phyloP scores from a whole-genome alignment of 768 basidiomycete genomes.

The Macrocybe gigantea region DNA sequence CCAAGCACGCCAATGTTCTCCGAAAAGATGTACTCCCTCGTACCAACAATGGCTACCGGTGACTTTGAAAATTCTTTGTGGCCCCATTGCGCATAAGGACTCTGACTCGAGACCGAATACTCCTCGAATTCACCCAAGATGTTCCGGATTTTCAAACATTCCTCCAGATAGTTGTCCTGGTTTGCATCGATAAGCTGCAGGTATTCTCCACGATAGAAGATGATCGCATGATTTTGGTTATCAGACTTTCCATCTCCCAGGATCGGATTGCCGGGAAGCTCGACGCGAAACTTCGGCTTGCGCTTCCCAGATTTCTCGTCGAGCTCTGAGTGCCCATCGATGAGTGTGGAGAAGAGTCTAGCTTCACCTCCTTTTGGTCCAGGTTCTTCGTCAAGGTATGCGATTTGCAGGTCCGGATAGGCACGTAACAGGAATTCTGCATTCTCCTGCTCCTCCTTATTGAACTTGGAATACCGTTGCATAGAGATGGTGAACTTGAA shows the following conservation, averaged over 20 bases:
- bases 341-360: slow-evolving; percentile 84
- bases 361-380: slow-evolving; percentile 86
- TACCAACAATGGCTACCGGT: slow-evolving; percentile 96
- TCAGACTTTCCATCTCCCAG: slow-evolving; percentile 99
- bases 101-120: slow-evolving; percentile 83
- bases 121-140: slow-evolving; percentile 98
- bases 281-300: slow-evolving; percentile 95
- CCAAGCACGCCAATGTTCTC: slow-evolving; percentile 99
- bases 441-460: slow-evolving; percentile 98
- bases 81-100: slow-evolving; percentile 94
- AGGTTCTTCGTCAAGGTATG: slow-evolving; percentile 95
- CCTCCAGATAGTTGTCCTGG: slow-evolving; percentile 99
- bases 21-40: slow-evolving; percentile 99
- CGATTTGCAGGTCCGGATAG: slow-evolving; percentile 97
- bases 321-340: slow-evolving; percentile 96
- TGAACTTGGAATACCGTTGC: slow-evolving; percentile 99
- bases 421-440: slow-evolving; percentile 96
- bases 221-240: slow-evolving; percentile 99
- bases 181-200: slow-evolving; percentile 99
- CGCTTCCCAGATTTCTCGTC: slow-evolving; percentile 84
- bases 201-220: slow-evolving; percentile 99
- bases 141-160: slow-evolving; percentile 98
- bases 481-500: slow-evolving; percentile 98
- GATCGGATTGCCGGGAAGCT: slow-evolving; percentile 97
- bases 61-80: slow-evolving; percentile 87